Conservation (phyloP, 768 basidiomycete genomes). For the Tulasnella sp. region DNA sequence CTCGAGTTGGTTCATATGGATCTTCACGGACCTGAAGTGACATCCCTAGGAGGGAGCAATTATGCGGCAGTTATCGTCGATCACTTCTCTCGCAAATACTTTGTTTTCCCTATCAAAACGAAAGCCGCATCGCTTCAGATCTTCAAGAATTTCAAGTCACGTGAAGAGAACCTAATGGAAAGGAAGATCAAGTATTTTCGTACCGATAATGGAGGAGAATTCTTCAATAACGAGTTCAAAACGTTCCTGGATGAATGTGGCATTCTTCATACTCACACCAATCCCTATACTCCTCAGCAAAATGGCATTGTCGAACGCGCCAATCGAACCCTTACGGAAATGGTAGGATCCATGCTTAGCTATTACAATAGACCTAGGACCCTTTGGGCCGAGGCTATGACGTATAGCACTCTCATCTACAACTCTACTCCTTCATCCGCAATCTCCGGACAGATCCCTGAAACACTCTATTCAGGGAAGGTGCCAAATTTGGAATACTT, state of each 20-base stretch:
- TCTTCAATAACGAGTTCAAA: conserved; percentile 19
- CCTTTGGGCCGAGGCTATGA: conserved; percentile 1
- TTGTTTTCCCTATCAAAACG: not conserved
- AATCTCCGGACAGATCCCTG: conserved; percentile 14
- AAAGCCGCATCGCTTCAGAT: conserved; percentile 12
- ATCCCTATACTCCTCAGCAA: conserved; percentile 5
- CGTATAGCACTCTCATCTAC: not conserved
- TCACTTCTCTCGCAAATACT: not conserved
- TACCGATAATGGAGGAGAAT: conserved; percentile 31
- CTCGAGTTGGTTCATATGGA: conserved; percentile 12
- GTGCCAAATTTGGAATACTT: conserved; percentile 18
- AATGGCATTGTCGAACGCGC: conserved; percentile 12
- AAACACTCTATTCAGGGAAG: conserved; percentile 13
- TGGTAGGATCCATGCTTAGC: not conserved
- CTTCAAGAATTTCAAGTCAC: conserved; percentile 28
- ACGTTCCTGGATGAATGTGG: conserved; percentile 13
- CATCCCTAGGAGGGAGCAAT: conserved; percentile 5
- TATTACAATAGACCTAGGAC: not conserved
- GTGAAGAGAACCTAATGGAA: conserved; percentile 25
- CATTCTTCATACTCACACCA: conserved; percentile 13
- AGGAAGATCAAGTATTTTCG: conserved; percentile 22
- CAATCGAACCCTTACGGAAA: conserved; percentile 6
- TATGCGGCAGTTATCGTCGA: conserved; percentile 15
- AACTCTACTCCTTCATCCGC: conserved; percentile 2
- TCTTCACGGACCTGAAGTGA: conserved; percentile 9